These are phyloP conservation scores for Dothiorella sarmentorum DNA, from an alignment of 2,329 filamentous ascomycete genomes.

Conservation along the genomic window DNA sequence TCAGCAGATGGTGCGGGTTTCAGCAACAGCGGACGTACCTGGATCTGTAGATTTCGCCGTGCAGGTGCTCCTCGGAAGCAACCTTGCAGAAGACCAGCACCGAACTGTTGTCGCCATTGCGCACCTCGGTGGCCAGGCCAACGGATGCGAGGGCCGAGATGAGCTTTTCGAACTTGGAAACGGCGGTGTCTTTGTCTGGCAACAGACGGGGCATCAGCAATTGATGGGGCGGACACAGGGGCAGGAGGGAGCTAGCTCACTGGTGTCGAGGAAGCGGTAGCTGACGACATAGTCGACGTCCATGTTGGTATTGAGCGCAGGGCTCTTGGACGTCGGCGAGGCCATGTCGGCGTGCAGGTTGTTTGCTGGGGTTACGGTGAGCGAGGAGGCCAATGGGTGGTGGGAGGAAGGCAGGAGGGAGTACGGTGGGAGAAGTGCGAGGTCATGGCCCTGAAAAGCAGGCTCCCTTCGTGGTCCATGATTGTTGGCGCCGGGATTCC, in stretches of 20 bases:
- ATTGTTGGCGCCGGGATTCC: not conserved
- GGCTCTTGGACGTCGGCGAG: constrained; percentile 29
- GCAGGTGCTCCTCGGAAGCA: constrained; percentile 69
- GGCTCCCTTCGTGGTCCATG: constrained; percentile 14
- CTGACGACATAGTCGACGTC: constrained; percentile 86
- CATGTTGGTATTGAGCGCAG: constrained; percentile 51
- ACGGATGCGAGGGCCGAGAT: constrained; percentile 70
- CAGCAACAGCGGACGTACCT: constrained; percentile 47
- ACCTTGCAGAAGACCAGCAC: constrained; percentile 81
- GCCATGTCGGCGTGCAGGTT: constrained; percentile 16
- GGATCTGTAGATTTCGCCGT: constrained; percentile 77
- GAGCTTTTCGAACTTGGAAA: constrained; percentile 73
- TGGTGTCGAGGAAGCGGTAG: constrained; percentile 67
- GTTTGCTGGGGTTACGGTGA: constrained; percentile 14
- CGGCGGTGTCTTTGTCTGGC: constrained; percentile 67
- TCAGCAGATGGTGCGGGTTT: not conserved
- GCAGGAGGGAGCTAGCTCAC: constrained; percentile 45
- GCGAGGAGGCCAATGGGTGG: not conserved
- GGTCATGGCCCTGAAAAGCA: constrained; percentile 14
- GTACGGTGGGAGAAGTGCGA: constrained; percentile 14
- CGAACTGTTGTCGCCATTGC: constrained; percentile 70
- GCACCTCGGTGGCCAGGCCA: constrained; percentile 84
- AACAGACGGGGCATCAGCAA: constrained; percentile 19
- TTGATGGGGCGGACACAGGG: not conserved
- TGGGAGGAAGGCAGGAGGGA: not conserved